Evolutionary conservation across 1,284 basidiomycete genomes (phyloP).

Genomic region (Leccinum solheimii): DNA sequence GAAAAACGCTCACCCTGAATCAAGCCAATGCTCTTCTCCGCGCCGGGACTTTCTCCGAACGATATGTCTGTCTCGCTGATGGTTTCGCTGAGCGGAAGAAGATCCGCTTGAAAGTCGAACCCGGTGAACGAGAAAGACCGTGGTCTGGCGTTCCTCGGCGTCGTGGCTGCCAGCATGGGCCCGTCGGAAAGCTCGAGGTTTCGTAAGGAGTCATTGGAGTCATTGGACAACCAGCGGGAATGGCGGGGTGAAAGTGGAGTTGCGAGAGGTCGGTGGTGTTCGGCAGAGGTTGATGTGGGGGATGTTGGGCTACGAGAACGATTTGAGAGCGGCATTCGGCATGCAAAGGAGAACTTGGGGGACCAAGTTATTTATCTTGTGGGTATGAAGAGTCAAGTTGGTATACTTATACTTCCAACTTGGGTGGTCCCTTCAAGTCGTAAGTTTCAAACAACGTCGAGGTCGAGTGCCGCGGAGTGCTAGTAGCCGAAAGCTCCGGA

Average conservation of each 20-base stretch:
- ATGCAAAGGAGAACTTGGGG: neutral
- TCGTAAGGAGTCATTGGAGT: conserved; percentile 73
- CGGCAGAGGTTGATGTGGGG: conserved; percentile 13
- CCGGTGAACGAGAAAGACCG: conserved; percentile 73
- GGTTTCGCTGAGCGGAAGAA: conserved; percentile 76
- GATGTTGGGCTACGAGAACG: conserved; percentile 19
- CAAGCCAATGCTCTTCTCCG: conserved; percentile 75
- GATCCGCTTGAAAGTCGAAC: conserved; percentile 76
- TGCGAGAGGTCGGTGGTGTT: conserved; percentile 38
- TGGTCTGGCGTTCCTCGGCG: conserved; percentile 36
- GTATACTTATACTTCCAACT: neutral
- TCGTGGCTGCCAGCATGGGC: conserved; percentile 38
- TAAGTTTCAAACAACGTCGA: neutral
- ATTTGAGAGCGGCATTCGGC: conserved; percentile 24
- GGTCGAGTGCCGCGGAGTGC: neutral
- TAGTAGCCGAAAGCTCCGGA: too few relatives aligned
- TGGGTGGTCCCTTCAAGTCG: neutral
- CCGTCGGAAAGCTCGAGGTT: conserved; percentile 75
- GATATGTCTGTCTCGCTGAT: conserved; percentile 61
- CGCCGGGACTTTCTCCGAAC: conserved; percentile 48
- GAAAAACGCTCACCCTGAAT: conserved; percentile 62
- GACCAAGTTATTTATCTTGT: neutral
- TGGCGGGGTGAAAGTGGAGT: conserved; percentile 15
- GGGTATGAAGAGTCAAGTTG: neutral
- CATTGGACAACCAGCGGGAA: conserved; percentile 44